Evolutionary conservation across 192 early-diverging fungal species (phyloP).

Genomic region (Glomus cerebriforme): DNA sequence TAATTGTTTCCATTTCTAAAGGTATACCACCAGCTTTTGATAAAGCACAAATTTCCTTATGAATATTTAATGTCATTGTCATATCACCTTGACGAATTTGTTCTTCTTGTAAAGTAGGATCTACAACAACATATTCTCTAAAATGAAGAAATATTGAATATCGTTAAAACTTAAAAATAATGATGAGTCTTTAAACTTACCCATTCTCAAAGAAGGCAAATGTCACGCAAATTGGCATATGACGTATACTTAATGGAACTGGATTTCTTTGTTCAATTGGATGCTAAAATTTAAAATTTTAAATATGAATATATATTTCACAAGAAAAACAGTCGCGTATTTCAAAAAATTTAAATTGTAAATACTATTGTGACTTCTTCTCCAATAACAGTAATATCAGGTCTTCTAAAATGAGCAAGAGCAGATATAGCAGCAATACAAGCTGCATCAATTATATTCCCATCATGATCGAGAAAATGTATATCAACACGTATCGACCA

Average conservation of each 20-base stretch:
- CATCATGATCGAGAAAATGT: constrained; percentile 91
- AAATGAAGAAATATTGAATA: background rate
- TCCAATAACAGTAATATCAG: constrained; percentile 94
- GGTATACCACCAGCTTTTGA: constrained; percentile 89
- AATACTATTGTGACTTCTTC: constrained; percentile 84
- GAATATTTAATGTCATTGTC: constrained; percentile 88
- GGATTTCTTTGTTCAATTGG: constrained; percentile 83
- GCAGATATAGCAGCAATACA: constrained; percentile 90
- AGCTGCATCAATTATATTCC: constrained; percentile 91
- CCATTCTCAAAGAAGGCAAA: constrained; percentile 86
- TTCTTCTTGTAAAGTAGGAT: constrained; percentile 88
- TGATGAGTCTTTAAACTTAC: background rate
- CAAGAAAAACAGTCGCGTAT: background rate
- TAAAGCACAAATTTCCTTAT: constrained; percentile 90
- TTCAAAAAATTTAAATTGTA: constrained; percentile 5
- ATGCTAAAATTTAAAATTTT: constrained; percentile 56
- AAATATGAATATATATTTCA: background rate
- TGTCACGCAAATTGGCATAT: constrained; percentile 90
- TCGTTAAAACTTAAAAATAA: background rate
- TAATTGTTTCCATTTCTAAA: constrained; percentile 71
- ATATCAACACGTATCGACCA: constrained; percentile 92
- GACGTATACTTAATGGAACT: constrained; percentile 93
- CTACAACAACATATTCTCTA: constrained; percentile 68
- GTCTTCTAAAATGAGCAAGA: constrained; percentile 86
- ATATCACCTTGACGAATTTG: constrained; percentile 80